Evolutionary conservation across 768 basidiomycete species (phyloP).

Genomic region (Tricholomella constricta): DNA sequence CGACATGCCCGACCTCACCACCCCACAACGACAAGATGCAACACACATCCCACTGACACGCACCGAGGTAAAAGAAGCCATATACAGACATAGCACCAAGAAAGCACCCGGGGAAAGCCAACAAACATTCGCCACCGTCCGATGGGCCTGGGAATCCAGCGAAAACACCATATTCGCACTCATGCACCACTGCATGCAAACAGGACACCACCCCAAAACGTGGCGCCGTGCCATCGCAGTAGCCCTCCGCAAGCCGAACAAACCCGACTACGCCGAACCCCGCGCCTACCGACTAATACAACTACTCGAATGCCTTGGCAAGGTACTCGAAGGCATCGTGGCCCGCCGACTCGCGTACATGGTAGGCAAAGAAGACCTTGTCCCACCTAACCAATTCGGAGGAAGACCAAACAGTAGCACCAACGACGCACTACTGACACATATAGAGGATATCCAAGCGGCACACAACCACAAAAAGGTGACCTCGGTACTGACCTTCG

Average conservation of each 20-base stretch:
- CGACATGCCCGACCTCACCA: no score
- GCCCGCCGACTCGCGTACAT: constrained; percentile 25
- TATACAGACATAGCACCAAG: background rate
- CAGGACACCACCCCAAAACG: constrained; percentile 17
- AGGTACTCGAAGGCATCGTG: constrained; percentile 30
- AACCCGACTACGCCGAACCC: constrained; percentile 35
- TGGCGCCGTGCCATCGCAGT: constrained; percentile 32
- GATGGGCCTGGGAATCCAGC: constrained; percentile 24
- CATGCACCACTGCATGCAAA: constrained; percentile 20
- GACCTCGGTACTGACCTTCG: constrained; percentile 27
- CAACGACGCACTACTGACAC: constrained; percentile 21
- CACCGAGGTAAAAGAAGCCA: background rate
- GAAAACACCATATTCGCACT: constrained; percentile 6
- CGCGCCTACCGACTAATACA: constrained; percentile 36
- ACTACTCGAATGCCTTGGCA: constrained; percentile 36
- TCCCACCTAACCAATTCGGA: constrained; percentile 26
- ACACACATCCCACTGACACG: constrained; percentile 14
- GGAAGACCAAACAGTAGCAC: constrained; percentile 23
- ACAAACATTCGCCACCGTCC: constrained; percentile 21
- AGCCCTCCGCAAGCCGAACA: constrained; percentile 34
- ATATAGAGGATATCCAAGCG: constrained; percentile 25
- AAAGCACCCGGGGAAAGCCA: constrained; percentile 25
- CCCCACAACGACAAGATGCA: background rate
- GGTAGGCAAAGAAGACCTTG: constrained; percentile 22
- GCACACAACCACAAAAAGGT: constrained; percentile 25